A percentile compares a stretch with the other conserved stretches of the same genome.
Conservation (phyloP, 768 basidiomycete species). For the Leccinellum albellum region DNA sequence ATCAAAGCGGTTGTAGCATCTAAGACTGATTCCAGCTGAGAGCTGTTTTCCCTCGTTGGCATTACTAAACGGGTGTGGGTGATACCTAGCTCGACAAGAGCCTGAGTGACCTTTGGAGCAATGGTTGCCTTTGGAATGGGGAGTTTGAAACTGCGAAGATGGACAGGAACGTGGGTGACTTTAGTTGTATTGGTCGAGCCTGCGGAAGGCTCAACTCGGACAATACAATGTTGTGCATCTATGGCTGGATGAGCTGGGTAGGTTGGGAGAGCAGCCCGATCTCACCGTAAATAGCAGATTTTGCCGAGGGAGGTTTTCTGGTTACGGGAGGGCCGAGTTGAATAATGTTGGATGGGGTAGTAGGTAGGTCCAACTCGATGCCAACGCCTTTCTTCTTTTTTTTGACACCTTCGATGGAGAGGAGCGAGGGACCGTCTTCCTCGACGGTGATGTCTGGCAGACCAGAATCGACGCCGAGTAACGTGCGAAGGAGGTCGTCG, state of each 20-base stretch:
- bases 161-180: slow-evolving; percentile 72
- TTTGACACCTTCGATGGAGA: slow-evolving; percentile 46
- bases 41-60: slow-evolving; percentile 84
- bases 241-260: slow-evolving; percentile 14
- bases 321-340: slow-evolving; percentile 35
- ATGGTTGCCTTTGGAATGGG: slow-evolving; percentile 73
- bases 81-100: slow-evolving; percentile 74
- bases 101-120: slow-evolving; percentile 71
- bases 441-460: slow-evolving; percentile 61
- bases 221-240: slow-evolving; percentile 74
- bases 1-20: slow-evolving; percentile 70
- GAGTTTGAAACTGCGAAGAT: slow-evolving; percentile 84
- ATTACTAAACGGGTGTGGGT: slow-evolving; percentile 78
- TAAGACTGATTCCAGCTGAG: slow-evolving; percentile 68
- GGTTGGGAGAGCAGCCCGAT: background rate
- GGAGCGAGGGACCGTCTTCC: slow-evolving; percentile 56
- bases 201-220: slow-evolving; percentile 56
- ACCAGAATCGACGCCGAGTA: slow-evolving; percentile 86
- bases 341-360: slow-evolving; percentile 35
- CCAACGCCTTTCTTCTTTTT: slow-evolving; percentile 46
- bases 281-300: slow-evolving; percentile 60
- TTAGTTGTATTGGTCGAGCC: slow-evolving; percentile 50
- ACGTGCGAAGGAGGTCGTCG: slow-evolving; percentile 78
- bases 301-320: slow-evolving; percentile 42
- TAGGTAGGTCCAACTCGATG: slow-evolving; percentile 32